phyloP scores from a whole-genome alignment of 2,329 filamentous ascomycete species.

The Alternaria atra region DNA sequence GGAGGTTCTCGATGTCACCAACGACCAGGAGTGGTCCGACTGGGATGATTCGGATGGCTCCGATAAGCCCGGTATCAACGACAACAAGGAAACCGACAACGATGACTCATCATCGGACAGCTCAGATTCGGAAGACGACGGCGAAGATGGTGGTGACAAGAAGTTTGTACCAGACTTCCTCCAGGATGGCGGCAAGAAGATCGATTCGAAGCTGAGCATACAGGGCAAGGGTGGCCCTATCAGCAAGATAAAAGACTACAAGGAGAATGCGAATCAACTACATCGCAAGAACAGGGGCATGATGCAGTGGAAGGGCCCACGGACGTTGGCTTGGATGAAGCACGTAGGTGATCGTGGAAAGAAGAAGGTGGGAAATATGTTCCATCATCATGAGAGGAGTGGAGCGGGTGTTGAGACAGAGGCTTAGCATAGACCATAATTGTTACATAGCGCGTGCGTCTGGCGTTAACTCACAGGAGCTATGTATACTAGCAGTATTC shows the following conservation, averaged over 20 bases:
- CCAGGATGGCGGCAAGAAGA: slow-evolving; percentile 29
- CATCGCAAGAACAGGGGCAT: slow-evolving; percentile 68
- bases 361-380: slow-evolving; percentile 55
- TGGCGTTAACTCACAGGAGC: not conserved
- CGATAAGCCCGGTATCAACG: slow-evolving; percentile 19
- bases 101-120: slow-evolving; percentile 38
- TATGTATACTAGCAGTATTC: not conserved
- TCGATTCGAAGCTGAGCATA: slow-evolving; percentile 34
- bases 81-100: slow-evolving; percentile 42
- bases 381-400: slow-evolving; percentile 65
- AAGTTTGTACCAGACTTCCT: slow-evolving; percentile 37
- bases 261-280: slow-evolving; percentile 38
- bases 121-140: slow-evolving; percentile 33
- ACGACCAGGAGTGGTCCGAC: slow-evolving; percentile 62
- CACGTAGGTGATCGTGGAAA: slow-evolving; percentile 65
- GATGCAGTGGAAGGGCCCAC: slow-evolving; percentile 75
- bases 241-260: slow-evolving; percentile 65
- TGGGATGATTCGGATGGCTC: slow-evolving; percentile 43
- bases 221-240: slow-evolving; percentile 57
- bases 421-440: slow-evolving; percentile 62
- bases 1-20: slow-evolving; percentile 69
- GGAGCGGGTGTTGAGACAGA: slow-evolving; percentile 73
- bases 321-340: slow-evolving; percentile 66
- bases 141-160: slow-evolving; percentile 26
- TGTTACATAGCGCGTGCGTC: slow-evolving; percentile 13